Evolutionary conservation across 768 basidiomycete genomes (phyloP).

Genomic region (Kondoa malvinella): DNA sequence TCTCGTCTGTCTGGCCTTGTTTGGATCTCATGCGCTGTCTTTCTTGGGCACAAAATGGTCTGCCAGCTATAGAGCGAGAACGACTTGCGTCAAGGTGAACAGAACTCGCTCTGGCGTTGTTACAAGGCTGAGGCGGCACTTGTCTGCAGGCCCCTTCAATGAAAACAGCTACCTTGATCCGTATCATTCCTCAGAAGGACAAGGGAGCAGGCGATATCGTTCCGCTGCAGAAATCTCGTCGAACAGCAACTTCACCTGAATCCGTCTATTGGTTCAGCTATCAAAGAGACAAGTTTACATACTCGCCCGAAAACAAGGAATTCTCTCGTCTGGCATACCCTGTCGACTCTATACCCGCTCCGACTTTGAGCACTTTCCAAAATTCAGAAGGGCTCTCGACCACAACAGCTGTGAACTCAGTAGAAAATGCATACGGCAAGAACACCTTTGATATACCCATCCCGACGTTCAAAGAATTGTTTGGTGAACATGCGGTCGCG

Average conservation of each 20-base stretch:
- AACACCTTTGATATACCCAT: constrained; percentile 97
- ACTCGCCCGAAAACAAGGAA: constrained; percentile 41
- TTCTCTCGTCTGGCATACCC: constrained; percentile 82
- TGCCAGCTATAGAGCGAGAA: constrained; percentile 53
- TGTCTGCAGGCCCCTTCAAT: constrained; percentile 28
- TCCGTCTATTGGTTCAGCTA: constrained; percentile 62
- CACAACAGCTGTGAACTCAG: constrained; percentile 37
- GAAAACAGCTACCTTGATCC: constrained; percentile 59
- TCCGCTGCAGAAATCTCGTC: constrained; percentile 24
- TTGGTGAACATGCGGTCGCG: constrained; percentile 87
- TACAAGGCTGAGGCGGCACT: constrained; percentile 5
- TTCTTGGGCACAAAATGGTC: constrained; percentile 87
- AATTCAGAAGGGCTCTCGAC: constrained; percentile 45
- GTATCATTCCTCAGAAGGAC: constrained; percentile 60
- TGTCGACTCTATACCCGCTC: constrained; percentile 48
- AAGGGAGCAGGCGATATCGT: constrained; percentile 84
- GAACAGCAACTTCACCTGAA: neutral
- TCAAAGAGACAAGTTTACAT: constrained; percentile 80
- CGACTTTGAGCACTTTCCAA: constrained; percentile 36
- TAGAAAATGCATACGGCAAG: constrained; percentile 59
- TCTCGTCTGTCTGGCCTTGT: constrained; percentile 67
- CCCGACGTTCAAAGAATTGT: constrained; percentile 78
- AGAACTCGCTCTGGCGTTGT: neutral
- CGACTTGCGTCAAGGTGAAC: constrained; percentile 58
- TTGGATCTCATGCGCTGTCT: constrained; percentile 73